phyloP scores from a whole-genome alignment of 345 rosid species.

The Raphanus sativus region DNA sequence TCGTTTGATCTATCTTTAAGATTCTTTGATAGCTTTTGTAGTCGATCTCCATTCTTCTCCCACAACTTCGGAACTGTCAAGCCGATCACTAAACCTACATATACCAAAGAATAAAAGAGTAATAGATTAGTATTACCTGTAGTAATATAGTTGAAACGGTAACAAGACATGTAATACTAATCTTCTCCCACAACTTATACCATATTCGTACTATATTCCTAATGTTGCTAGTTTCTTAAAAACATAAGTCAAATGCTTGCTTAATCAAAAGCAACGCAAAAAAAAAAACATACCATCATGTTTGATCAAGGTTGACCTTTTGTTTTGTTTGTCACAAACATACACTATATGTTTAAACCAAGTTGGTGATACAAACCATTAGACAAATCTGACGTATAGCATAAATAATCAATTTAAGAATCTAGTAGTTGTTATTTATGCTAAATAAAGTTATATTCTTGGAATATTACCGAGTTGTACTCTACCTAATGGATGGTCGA shows the following conservation, averaged over 20 bases:
- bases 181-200: neutral
- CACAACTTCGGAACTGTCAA: conserved; percentile 25
- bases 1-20: conserved; percentile 3
- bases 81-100: conserved; percentile 12
- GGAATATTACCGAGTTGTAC: neutral
- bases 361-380: neutral
- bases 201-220: neutral
- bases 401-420: neutral
- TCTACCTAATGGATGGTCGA: neutral
- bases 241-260: neutral
- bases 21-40: neutral
- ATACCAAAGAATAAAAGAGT: too few relatives aligned
- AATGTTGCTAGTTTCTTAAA: neutral
- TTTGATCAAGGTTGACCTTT: neutral
- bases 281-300: neutral
- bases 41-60: conserved; percentile 18
- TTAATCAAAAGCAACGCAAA: neutral
- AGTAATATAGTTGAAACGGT: too few relatives aligned
- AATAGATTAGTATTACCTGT: too few relatives aligned
- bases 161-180: too few relatives aligned
- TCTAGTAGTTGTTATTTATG: neutral
- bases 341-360: neutral
- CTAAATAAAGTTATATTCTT: neutral
- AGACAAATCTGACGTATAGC: neutral
- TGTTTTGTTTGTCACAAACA: neutral